Conservation (phyloP, 169 alveolate genomes). For the Theileria sp. region DNA sequence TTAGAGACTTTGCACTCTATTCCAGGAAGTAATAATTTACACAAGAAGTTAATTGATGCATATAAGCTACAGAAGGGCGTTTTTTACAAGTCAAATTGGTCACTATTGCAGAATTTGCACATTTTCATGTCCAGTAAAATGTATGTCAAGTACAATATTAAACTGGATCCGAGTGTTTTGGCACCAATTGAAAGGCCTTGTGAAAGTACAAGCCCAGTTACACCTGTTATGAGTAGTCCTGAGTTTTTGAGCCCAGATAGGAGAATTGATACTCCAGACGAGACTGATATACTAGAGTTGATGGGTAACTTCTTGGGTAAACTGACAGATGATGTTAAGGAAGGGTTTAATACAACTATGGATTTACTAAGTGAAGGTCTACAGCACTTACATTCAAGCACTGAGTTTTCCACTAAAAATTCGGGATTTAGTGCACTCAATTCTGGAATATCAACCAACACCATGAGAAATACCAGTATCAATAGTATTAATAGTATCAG, state of each 20-base stretch:
- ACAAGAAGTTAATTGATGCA: not conserved
- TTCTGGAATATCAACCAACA: not conserved
- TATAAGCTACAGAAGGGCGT: conserved; percentile 8
- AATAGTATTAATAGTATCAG: not conserved
- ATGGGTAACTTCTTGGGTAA: conserved; percentile 11
- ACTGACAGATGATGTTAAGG: not conserved
- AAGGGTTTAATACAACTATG: not conserved
- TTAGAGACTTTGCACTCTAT: not conserved
- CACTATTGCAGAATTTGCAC: conserved; percentile 8
- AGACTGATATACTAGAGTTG: conserved; percentile 1
- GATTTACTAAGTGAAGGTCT: not conserved
- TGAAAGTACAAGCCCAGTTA: not conserved
- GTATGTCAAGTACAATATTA: conserved; percentile 11
- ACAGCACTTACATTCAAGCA: not conserved
- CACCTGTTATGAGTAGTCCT: not conserved
- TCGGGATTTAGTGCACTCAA: not conserved
- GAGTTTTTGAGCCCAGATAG: conserved; percentile 6
- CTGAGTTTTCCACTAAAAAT: not conserved
- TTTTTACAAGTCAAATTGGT: not conserved
- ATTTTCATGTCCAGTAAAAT: conserved; percentile 5
- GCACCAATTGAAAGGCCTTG: not conserved
- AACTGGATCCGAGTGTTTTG: conserved; percentile 5
- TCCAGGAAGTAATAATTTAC: not conserved
- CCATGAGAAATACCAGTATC: not conserved
- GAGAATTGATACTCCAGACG: not conserved